Conservation (phyloP, 306 rosid genomes). For the Betula pendula region DNA sequence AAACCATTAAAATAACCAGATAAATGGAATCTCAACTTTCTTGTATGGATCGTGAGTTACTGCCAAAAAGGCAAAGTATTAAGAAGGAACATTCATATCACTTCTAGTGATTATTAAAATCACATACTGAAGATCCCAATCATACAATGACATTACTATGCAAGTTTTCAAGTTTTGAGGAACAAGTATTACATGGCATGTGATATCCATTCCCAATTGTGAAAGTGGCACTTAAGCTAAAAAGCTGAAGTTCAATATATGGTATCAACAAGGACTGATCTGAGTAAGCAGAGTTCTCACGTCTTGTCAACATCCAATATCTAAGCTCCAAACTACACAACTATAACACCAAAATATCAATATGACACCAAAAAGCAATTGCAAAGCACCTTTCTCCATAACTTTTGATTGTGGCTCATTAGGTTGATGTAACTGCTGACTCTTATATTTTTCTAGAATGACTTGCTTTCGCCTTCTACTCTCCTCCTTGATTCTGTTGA, state of each 20-base stretch:
- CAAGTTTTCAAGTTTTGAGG: not conserved
- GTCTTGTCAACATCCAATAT: not conserved
- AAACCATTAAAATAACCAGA: not conserved
- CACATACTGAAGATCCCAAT: not conserved
- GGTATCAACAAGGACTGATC: not conserved
- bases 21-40: not conserved
- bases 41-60: not conserved
- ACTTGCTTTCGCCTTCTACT: slow-evolving; percentile 86
- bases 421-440: slow-evolving; percentile 48
- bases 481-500: slow-evolving; percentile 90
- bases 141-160: not conserved
- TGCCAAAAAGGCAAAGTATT: not conserved
- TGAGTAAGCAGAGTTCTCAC: not conserved
- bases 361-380: not conserved
- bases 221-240: not conserved
- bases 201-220: not conserved
- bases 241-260: not conserved
- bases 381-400: slow-evolving; percentile 47
- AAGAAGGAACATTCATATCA: not conserved
- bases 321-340: not conserved
- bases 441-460: slow-evolving; percentile 85
- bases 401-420: slow-evolving; percentile 37
- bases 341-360: not conserved
- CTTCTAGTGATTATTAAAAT: not conserved
- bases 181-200: not conserved